These are phyloP conservation scores for Didymella exigua DNA, from an alignment of 2,329 filamentous ascomycete genomes.

Conservation along the genomic window DNA sequence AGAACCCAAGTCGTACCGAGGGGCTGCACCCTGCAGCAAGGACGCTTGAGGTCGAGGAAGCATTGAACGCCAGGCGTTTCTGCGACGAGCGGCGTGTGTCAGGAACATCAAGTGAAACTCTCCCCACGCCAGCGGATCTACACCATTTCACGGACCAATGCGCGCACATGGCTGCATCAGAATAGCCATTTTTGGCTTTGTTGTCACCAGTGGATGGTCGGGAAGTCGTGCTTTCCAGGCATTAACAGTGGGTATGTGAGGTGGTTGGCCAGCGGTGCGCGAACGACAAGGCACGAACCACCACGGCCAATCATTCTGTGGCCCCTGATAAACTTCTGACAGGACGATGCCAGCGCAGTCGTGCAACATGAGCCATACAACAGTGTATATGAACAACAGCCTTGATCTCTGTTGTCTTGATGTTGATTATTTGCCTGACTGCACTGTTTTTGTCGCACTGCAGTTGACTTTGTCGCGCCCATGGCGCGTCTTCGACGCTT, in stretches of 20 bases:
- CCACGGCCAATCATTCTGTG: conserved; percentile 31
- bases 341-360: conserved; percentile 15
- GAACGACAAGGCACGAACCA: conserved; percentile 15
- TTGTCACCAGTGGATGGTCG: conserved; percentile 13
- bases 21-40: conserved; percentile 33
- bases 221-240: conserved; percentile 6
- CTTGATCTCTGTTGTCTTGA: conserved; percentile 25
- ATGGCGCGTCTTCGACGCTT: conserved; percentile 23
- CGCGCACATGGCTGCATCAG: conserved; percentile 23
- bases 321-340: conserved; percentile 21
- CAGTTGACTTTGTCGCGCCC: conserved; percentile 25
- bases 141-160: conserved; percentile 23
- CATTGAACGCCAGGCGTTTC: conserved; percentile 44
- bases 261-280: conserved; percentile 29
- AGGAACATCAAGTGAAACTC: conserved; percentile 37
- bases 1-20: conserved; percentile 38
- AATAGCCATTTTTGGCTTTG: conserved; percentile 3
- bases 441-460: conserved; percentile 25
- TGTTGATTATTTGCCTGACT: conserved; percentile 21
- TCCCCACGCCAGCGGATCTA: conserved; percentile 19
- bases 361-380: conserved; percentile 27
- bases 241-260: conserved; percentile 1
- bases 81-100: conserved; percentile 43
- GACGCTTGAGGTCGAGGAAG: conserved; percentile 35
- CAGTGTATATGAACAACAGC: conserved; percentile 28